phyloP scores from a whole-genome alignment of 2,329 filamentous ascomycete species.

The Phialemoniopsis sp. region DNA sequence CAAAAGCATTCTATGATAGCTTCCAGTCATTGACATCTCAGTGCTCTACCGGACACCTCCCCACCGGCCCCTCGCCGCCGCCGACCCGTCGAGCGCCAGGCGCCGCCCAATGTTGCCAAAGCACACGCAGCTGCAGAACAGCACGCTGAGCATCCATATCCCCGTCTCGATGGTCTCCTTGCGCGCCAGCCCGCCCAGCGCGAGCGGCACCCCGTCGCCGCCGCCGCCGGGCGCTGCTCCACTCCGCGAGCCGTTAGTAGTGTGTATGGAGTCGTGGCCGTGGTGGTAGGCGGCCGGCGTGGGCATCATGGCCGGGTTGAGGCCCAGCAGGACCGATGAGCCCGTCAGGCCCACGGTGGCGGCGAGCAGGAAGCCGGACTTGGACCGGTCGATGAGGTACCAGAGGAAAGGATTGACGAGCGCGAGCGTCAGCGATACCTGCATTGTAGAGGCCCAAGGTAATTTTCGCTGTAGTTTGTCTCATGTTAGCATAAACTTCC shows the following conservation, averaged over 20 bases:
- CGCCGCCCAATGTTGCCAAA: constrained; percentile 93
- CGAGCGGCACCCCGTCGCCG: constrained; percentile 35
- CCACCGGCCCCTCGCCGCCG: constrained; percentile 39
- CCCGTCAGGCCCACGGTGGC: constrained; percentile 69
- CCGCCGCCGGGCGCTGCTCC: not conserved
- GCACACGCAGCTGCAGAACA: constrained; percentile 93
- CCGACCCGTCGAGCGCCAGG: constrained; percentile 54
- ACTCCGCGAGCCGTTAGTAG: constrained; percentile 13
- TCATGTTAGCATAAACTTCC: constrained; percentile 5
- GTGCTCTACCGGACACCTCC: constrained; percentile 25
- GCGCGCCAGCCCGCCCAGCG: constrained; percentile 29
- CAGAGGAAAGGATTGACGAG: constrained; percentile 90
- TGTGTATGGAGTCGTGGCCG: constrained; percentile 6
- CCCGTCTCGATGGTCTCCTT: constrained; percentile 66
- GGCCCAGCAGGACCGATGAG: constrained; percentile 67
- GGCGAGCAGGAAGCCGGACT: constrained; percentile 77
- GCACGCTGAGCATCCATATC: constrained; percentile 87
- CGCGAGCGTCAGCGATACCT: constrained; percentile 83
- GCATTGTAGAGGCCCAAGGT: constrained; percentile 91
- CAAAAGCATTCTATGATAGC: too few species aligned
- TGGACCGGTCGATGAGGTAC: constrained; percentile 92
- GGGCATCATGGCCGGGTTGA: constrained; percentile 77
- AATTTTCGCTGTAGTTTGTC: constrained; percentile 65
- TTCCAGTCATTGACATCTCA: constrained; percentile 13
- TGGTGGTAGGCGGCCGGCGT: constrained; percentile 36